phyloP scores from a whole-genome alignment of 768 basidiomycete genomes.

The Phanerochaete sordida region DNA sequence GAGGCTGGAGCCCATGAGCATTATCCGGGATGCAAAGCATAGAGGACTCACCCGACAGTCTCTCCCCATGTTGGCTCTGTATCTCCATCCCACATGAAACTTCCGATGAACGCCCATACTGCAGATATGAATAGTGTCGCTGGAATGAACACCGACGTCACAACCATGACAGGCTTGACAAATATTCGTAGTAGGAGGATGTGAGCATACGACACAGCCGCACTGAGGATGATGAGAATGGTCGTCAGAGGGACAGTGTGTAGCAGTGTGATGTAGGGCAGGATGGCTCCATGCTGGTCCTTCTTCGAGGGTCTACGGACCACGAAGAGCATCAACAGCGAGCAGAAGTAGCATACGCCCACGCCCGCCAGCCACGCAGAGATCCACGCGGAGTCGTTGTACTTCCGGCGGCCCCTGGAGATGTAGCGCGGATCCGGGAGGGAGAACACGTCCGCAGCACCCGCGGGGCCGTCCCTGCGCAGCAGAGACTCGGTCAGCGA shows the following conservation, averaged over 20 bases:
- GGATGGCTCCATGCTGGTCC: constrained; percentile 23
- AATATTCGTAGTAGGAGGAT: constrained; percentile 76
- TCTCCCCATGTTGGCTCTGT: constrained; percentile 76
- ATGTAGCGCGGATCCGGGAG: constrained; percentile 73
- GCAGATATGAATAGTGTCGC: constrained; percentile 70
- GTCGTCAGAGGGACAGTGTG: constrained; percentile 77
- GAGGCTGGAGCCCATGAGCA: constrained; percentile 40
- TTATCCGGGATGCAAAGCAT: constrained; percentile 1
- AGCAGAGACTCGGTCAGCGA: constrained; percentile 79
- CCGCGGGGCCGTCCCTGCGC: constrained; percentile 63
- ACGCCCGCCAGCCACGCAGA: constrained; percentile 60
- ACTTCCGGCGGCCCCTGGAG: constrained; percentile 62
- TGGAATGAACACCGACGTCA: constrained; percentile 74
- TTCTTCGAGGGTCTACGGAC: constrained; percentile 37
- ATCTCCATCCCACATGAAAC: constrained; percentile 59
- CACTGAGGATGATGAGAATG: constrained; percentile 68
- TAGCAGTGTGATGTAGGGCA: constrained; percentile 69
- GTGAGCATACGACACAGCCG: constrained; percentile 68
- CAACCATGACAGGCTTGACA: constrained; percentile 79
- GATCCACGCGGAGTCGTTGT: constrained; percentile 74
- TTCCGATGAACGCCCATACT: constrained; percentile 78
- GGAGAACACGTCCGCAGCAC: constrained; percentile 68
- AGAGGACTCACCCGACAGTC: constrained; percentile 61
- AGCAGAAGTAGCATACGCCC: constrained; percentile 57
- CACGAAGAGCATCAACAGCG: constrained; percentile 62